Percentiles rank a stretch among this genome's conserved stretches.
These are phyloP conservation scores for Phaseolus lunatus DNA, from an alignment of 306 rosid species.

Conservation along the genomic window DNA sequence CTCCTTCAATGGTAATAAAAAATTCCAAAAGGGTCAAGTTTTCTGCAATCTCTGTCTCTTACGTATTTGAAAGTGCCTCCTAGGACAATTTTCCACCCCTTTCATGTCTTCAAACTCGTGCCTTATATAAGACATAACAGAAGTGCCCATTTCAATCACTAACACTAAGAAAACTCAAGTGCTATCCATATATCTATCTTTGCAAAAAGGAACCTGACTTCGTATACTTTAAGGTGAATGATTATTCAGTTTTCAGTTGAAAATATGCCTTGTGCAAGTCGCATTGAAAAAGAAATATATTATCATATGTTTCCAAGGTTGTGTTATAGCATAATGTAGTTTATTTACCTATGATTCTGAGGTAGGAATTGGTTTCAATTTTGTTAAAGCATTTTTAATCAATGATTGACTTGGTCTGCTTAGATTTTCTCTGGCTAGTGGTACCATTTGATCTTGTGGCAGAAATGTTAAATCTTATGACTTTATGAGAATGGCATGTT, in stretches of 20 bases:
- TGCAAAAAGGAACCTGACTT: constrained; percentile 14
- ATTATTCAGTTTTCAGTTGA: not conserved
- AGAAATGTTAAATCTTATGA: not conserved
- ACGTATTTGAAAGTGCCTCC: constrained; percentile 45
- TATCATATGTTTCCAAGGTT: not conserved
- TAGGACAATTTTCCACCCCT: constrained; percentile 21
- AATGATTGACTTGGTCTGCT: constrained; percentile 35
- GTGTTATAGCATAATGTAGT: not conserved
- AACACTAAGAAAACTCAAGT: not conserved
- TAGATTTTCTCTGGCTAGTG: not conserved
- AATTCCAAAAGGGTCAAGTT: constrained; percentile 39
- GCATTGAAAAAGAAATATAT: not conserved
- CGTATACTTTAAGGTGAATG: constrained; percentile 46
- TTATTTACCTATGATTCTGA: not conserved
- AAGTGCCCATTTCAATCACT: constrained; percentile 5
- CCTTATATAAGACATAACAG: constrained; percentile 46
- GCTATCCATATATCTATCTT: constrained; percentile 18
- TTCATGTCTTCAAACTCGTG: constrained; percentile 27
- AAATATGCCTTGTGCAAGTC: constrained; percentile 6
- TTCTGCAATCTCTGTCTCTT: constrained; percentile 41
- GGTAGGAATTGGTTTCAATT: constrained; percentile 19
- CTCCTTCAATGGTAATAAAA: not conserved
- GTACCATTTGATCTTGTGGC: not conserved
- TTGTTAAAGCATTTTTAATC: not conserved
- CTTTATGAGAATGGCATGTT: constrained; percentile 4